Conservation (phyloP, 1,139 yeast species). For the Pichia terricola region DNA sequence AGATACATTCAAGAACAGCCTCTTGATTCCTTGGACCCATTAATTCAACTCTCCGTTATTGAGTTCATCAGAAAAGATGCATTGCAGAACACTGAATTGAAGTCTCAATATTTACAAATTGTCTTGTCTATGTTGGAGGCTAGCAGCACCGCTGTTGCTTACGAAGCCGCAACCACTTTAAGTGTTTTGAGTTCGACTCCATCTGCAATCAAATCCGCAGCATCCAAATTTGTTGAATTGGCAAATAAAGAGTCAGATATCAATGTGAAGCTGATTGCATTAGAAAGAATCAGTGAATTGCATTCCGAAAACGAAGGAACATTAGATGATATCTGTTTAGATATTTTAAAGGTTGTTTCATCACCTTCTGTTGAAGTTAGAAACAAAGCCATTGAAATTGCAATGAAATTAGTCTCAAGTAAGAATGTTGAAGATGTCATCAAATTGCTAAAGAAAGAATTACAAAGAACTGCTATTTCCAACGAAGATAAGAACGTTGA, state of each 20-base stretch:
- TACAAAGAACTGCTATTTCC: constrained; percentile 60
- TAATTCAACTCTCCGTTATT: constrained; percentile 80
- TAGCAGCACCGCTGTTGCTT: constrained; percentile 67
- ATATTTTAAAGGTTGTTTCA: constrained; percentile 73
- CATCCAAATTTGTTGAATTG: constrained; percentile 75
- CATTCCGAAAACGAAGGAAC: constrained; percentile 72
- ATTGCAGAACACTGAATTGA: constrained; percentile 49
- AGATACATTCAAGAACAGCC: constrained; percentile 68
- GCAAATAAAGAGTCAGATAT: constrained; percentile 90
- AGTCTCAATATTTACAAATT: constrained; percentile 61
- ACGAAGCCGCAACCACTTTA: constrained; percentile 86
- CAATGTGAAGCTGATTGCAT: constrained; percentile 84
- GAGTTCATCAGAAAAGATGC: constrained; percentile 89
- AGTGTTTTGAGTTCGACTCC: constrained; percentile 65
- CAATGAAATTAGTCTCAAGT: constrained; percentile 68
- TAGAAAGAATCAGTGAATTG: constrained; percentile 75
- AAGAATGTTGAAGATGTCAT: constrained; percentile 94
- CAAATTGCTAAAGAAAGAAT: constrained; percentile 82
- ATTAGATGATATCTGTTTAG: constrained; percentile 77
- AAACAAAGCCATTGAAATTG: constrained; percentile 73
- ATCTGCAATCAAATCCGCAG: constrained; percentile 62
- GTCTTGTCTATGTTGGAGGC: constrained; percentile 66
- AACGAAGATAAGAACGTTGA: constrained; percentile 74
- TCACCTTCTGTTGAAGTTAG: constrained; percentile 90
- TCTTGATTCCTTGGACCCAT: constrained; percentile 68